Evolutionary conservation across 495 filamentous ascomycete species (phyloP).

Genomic region (Lindgomyces ingoldianus): DNA sequence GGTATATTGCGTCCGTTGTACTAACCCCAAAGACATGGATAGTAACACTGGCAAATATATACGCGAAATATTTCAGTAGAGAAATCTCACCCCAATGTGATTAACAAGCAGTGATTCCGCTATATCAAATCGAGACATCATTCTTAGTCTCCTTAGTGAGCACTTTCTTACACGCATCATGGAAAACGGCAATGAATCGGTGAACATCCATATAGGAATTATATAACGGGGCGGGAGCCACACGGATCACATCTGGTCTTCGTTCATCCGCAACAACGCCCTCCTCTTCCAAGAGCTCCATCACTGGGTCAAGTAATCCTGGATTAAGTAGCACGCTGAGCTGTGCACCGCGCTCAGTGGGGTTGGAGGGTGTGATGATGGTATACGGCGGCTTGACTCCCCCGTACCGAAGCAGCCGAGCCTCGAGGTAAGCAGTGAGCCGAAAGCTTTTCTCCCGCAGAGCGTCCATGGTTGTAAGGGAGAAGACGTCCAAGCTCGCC

Average conservation of each 20-base stretch:
- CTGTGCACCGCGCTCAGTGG: constrained; percentile 77
- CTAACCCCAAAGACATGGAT: too few relatives aligned
- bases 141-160: not conserved
- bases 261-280: constrained; percentile 86
- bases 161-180: constrained; percentile 15
- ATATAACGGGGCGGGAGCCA: constrained; percentile 90
- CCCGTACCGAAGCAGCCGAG: constrained; percentile 53
- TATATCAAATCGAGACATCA: not conserved
- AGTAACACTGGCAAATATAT: too few relatives aligned
- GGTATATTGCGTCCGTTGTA: too few relatives aligned
- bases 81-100: not conserved
- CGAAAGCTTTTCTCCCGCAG: constrained; percentile 73
- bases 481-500: constrained; percentile 79
- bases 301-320: constrained; percentile 68
- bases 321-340: constrained; percentile 70
- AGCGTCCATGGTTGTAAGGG: constrained; percentile 65
- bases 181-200: constrained; percentile 60
- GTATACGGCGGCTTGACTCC: constrained; percentile 53
- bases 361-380: constrained; percentile 79
- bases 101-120: not conserved
- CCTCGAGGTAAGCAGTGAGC: constrained; percentile 79
- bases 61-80: too few relatives aligned
- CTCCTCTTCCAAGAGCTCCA: constrained; percentile 65
- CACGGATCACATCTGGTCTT: constrained; percentile 83
- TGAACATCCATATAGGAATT: constrained; percentile 82